Evolutionary conservation across 2,329 filamentous ascomycete species (phyloP).

Genomic region (Magnaporthiopsis rhizophila): DNA sequence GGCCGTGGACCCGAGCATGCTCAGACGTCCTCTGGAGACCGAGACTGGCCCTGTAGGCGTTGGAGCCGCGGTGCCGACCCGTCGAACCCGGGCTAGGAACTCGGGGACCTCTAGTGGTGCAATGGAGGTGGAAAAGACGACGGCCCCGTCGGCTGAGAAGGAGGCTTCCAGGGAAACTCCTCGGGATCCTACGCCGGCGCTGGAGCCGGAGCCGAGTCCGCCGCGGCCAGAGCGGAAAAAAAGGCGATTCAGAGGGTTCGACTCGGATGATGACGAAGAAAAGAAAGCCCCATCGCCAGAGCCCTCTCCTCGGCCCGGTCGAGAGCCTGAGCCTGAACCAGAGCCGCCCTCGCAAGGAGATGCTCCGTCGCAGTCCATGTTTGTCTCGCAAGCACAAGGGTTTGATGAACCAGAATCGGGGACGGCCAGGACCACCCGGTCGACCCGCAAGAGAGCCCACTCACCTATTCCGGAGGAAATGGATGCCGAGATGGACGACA

Average conservation of each 20-base stretch:
- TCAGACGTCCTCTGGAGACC: constrained; percentile 61
- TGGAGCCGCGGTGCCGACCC: constrained; percentile 11
- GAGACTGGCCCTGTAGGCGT: constrained; percentile 23
- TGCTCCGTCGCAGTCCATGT: constrained; percentile 36
- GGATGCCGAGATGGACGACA: constrained; percentile 57
- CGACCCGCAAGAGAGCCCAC: constrained; percentile 38
- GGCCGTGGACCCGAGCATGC: constrained; percentile 62
- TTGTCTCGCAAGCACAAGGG: constrained; percentile 44
- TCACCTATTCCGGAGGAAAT: constrained; percentile 30
- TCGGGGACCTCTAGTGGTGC: background rate
- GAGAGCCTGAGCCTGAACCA: background rate
- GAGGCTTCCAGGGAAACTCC: constrained; percentile 1
- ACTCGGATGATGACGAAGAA: constrained; percentile 33
- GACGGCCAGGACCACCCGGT: constrained; percentile 14
- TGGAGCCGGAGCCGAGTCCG: background rate
- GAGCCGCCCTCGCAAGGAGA: constrained; percentile 1
- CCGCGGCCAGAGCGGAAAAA: constrained; percentile 7
- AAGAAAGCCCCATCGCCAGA: constrained; percentile 9
- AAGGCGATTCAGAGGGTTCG: constrained; percentile 68
- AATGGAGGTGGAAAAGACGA: constrained; percentile 20
- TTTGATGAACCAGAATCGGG: constrained; percentile 15
- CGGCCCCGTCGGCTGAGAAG: constrained; percentile 13
- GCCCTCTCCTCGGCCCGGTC: background rate
- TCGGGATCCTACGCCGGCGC: constrained; percentile 9
- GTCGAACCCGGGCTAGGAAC: constrained; percentile 3